Percentiles rank a stretch among this genome's conserved stretches.
phyloP scores from a whole-genome alignment of 1,284 basidiomycete species.

The Pulveroboletus sp. region DNA sequence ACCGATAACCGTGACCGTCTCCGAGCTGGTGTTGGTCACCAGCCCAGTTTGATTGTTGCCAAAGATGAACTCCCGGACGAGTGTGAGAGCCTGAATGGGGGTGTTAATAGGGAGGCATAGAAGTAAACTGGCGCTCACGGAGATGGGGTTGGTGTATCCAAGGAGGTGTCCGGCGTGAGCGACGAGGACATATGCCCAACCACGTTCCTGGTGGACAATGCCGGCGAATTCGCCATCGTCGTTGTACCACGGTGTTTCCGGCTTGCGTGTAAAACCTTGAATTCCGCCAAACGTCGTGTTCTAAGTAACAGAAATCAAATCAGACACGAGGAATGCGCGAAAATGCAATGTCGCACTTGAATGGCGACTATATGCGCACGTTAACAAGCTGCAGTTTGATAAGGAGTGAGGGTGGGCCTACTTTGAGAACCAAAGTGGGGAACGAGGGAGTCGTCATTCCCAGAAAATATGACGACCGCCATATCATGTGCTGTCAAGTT shows the following conservation, averaged over 20 bases:
- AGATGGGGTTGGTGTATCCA: conserved; percentile 47
- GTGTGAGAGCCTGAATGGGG: conserved; percentile 47
- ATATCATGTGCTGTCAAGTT: conserved; percentile 53
- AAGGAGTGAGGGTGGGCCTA: conserved; percentile 30
- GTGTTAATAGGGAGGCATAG: background rate
- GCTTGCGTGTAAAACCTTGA: conserved; percentile 67
- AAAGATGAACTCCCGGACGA: conserved; percentile 59
- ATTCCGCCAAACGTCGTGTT: conserved; percentile 76
- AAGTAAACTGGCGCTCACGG: conserved; percentile 42
- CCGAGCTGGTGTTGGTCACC: conserved; percentile 38
- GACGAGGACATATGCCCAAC: conserved; percentile 65
- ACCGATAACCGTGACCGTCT: conserved; percentile 45
- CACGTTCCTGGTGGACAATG: conserved; percentile 70
- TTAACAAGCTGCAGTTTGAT: conserved; percentile 6
- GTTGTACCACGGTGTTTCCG: conserved; percentile 64
- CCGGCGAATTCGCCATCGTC: conserved; percentile 60
- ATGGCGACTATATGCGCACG: conserved; percentile 50
- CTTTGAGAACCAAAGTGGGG: conserved; percentile 65
- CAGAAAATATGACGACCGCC: conserved; percentile 61
- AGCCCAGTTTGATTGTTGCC: conserved; percentile 55
- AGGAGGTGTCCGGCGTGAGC: conserved; percentile 60
- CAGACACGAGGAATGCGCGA: background rate
- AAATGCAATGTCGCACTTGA: conserved; percentile 43
- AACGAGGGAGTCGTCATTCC: conserved; percentile 67
- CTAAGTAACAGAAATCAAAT: conserved; percentile 35